A percentile compares a stretch with the other conserved stretches of the same genome.
Conservation (phyloP, 345 rosid species). For the Linum trigynum region DNA sequence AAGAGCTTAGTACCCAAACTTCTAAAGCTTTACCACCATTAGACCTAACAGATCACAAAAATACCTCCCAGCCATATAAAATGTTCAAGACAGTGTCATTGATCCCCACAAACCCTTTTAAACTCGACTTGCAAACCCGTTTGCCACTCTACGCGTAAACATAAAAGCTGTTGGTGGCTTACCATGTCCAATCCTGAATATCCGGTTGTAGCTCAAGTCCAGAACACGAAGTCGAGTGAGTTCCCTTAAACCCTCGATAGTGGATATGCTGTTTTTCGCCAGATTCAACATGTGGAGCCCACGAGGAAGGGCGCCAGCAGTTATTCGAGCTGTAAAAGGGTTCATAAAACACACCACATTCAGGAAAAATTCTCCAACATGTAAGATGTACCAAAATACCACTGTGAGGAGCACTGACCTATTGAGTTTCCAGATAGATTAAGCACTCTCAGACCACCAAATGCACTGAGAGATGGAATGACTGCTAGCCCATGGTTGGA, state of each 20-base stretch:
- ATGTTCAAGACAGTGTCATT: no score
- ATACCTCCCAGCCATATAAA: no score
- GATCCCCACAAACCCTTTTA: no score
- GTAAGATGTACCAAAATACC: not conserved
- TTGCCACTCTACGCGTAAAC: not conserved
- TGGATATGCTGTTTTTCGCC: slow-evolving; percentile 71
- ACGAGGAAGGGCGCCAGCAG: slow-evolving; percentile 86
- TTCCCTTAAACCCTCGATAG: slow-evolving; percentile 86
- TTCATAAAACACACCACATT: slow-evolving; percentile 2
- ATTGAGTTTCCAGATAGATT: slow-evolving; percentile 84
- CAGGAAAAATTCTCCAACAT: slow-evolving; percentile 2
- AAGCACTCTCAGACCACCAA: slow-evolving; percentile 63
- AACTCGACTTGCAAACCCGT: no score
- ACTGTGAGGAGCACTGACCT: slow-evolving; percentile 35
- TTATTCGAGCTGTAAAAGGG: slow-evolving; percentile 50
- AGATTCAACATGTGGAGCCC: slow-evolving; percentile 75
- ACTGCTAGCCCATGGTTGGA: slow-evolving; percentile 58
- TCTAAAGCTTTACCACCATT: no score
- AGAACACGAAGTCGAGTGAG: slow-evolving; percentile 85
- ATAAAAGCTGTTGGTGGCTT: slow-evolving; percentile 10
- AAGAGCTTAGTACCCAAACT: no score
- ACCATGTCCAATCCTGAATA: slow-evolving; percentile 90
- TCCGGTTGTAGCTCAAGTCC: slow-evolving; percentile 84
- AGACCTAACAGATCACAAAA: no score
- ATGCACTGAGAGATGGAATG: slow-evolving; percentile 77